Conservation (phyloP, 2,329 filamentous ascomycete genomes). For the Aspergillus bombycis region DNA sequence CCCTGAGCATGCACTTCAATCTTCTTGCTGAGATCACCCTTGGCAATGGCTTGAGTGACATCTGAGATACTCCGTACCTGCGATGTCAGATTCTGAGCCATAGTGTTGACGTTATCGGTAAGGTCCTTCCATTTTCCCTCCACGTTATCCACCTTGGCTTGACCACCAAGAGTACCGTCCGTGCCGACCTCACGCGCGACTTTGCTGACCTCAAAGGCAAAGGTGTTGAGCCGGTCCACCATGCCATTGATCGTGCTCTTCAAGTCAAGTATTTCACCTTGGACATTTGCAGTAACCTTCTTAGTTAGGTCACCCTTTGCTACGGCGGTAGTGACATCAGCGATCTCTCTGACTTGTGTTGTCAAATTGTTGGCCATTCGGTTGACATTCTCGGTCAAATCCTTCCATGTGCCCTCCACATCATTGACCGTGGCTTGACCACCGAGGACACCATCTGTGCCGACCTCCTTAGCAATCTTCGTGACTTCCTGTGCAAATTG, state of each 20-base stretch:
- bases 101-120: constrained; percentile 69
- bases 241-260: constrained; percentile 84
- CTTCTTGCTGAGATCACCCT: constrained; percentile 93
- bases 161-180: constrained; percentile 65
- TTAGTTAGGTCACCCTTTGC: constrained; percentile 91
- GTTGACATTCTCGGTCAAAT: constrained; percentile 94
- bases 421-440: constrained; percentile 95
- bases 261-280: constrained; percentile 90
- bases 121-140: constrained; percentile 70
- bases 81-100: constrained; percentile 65
- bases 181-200: constrained; percentile 67
- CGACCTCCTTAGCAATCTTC: constrained; percentile 93
- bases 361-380: constrained; percentile 98
- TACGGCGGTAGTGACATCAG: constrained; percentile 93
- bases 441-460: constrained; percentile 90
- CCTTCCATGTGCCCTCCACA: constrained; percentile 95
- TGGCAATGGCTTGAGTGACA: constrained; percentile 91
- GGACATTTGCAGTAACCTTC: constrained; percentile 92
- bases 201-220: constrained; percentile 68
- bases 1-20: constrained; percentile 94
- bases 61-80: constrained; percentile 89
- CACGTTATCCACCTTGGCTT: constrained; percentile 66
- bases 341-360: constrained; percentile 96
- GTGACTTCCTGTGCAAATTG: constrained; percentile 97
- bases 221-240: constrained; percentile 67